Base-by-base conservation (phyloP, 305 asterid species). In the Solanum hybrid region DNA sequence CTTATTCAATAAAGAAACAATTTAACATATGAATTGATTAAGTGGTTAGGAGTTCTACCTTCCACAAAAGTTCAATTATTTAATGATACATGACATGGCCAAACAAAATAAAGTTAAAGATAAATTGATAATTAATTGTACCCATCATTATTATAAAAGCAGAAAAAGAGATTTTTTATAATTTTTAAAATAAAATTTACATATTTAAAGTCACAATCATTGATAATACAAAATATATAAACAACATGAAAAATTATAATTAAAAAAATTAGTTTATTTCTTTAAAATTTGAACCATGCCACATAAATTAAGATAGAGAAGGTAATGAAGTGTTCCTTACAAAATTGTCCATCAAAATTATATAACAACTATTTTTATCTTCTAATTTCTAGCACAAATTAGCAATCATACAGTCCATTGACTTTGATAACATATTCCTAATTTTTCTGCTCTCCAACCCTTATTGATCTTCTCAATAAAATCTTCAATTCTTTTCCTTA, bases 401-500 rank as follows among this genome's bases (percentile, higher is more conserved):
- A 10, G 71, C 71, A 66, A 66, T 42, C 2, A 16, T 82, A 27
- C 5, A 17, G 24, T 24, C 5, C n/a, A 29, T 84, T 51, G 29
- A 46, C 87, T 84, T 51, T 46, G 40, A 29, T 29, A 17, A 29
- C 4, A 84, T 27, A 51, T 84, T 51, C 92, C 92, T 86, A 93
- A 78, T 73, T 94, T 94, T 85, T 96, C 98, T 89, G 90, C 94
- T 90, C 90, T 93, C 99, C 98, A 96, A 69, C 93, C 94, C 85
- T 90, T 91, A 89, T 94, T 96, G 35, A 91, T 92, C 66, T 94
- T 95, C 89, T 92, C 94, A 38, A 96, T 95, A 84, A 96, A 96
- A 20, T 96, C 98, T 89, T 96, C 98, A 56, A 93, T 94, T 91
- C 95, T 91, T 91, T 88, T 93, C 88, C 96, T 93, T 93, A 96